Evolutionary conservation across 129 eudicot species (phyloP), one percentile per base, ranked within the genome.

Genomic region (Lactuca saligna): DNA sequence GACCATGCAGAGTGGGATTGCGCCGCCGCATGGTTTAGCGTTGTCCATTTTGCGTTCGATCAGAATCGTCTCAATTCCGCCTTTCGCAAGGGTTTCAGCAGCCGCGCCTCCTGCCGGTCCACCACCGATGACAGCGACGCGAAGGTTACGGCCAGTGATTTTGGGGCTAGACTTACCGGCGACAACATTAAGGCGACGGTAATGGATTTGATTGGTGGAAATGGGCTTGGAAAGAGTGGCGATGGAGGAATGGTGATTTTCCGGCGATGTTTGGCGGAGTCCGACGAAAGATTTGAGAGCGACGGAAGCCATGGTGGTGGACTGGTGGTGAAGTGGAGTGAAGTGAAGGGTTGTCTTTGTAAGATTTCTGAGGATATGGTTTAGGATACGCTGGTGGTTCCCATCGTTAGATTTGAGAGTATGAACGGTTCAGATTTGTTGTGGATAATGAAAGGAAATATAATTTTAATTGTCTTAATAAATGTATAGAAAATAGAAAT

Each of bases 51-150:
- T 94, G 2, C 99, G 81, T 33, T 94, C 99, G 17, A 94, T 82
- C 0, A 94, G 74, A 42, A 94, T 77, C 12, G 97, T 89, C 60
- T 94, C 99, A 0, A 94, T 72, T 1, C 99, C 99, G 6, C 96
- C 96, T 69, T 94, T 89, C 0, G 96, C 99, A 12, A 94, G 86
- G 3, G 99, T 87, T 66, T 94, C 99, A 6, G 99, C 97, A 8
- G 99, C 97, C 3, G 83, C 80, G n/a, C 99, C 99, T 3, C 99
- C 99, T 4, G 99, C 99, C 0, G 99, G 99, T 7, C 99, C 99
- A 0, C 99, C 99, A 1, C 99, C 99, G 14, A 94, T 56, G 69
- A 94, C 84, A 14, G 99, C 99, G n/a, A 94, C 99, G 4, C 99
- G 78, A 73, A 94, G 97, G 76, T 89, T 89, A 6, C 99, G 88